Percentiles rank a stretch among this genome's conserved stretches.
These are phyloP conservation scores for Xylariaceae sp. DNA, from an alignment of 2,329 filamentous ascomycete genomes.

Conservation along the genomic window DNA sequence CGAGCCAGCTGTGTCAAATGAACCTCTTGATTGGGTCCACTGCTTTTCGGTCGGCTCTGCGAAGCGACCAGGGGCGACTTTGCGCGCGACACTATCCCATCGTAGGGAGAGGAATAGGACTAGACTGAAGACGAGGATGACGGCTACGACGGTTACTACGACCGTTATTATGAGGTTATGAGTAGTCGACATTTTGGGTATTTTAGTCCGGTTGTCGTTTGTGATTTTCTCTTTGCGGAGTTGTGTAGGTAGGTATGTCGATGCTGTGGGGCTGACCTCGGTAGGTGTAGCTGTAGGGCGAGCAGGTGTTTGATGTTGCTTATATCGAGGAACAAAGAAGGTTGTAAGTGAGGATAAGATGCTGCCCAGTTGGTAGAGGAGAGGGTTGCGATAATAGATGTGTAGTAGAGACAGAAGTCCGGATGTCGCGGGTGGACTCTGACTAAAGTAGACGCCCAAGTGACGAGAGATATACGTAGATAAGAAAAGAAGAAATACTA, in stretches of 20 bases:
- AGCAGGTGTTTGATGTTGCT: too few relatives aligned
- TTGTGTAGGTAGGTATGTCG: neutral
- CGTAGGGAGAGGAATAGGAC: constrained; percentile 14
- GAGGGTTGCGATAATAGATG: too few relatives aligned
- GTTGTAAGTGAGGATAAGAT: too few relatives aligned
- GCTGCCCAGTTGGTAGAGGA: too few relatives aligned
- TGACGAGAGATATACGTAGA: too few relatives aligned
- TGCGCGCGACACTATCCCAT: constrained; percentile 16
- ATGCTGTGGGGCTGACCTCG: neutral
- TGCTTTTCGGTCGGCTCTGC: constrained; percentile 16
- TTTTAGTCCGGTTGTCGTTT: neutral
- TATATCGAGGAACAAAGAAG: too few relatives aligned
- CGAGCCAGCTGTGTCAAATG: neutral
- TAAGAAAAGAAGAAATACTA: too few relatives aligned
- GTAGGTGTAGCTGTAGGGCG: neutral
- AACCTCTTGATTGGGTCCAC: constrained; percentile 13
- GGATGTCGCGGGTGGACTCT: too few relatives aligned
- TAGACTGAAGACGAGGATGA: constrained; percentile 13
- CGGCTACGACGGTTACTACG: constrained; percentile 13
- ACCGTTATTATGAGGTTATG: constrained; percentile 13
- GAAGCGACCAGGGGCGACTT: constrained; percentile 16
- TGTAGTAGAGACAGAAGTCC: too few relatives aligned
- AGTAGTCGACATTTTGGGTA: constrained; percentile 10
- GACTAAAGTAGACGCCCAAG: too few relatives aligned
- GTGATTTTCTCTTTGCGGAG: neutral